A percentile compares a stretch with the other conserved stretches of the same genome.
Conservation (phyloP, 2,329 filamentous ascomycete species). For the Aureobasidium melanogenum region DNA sequence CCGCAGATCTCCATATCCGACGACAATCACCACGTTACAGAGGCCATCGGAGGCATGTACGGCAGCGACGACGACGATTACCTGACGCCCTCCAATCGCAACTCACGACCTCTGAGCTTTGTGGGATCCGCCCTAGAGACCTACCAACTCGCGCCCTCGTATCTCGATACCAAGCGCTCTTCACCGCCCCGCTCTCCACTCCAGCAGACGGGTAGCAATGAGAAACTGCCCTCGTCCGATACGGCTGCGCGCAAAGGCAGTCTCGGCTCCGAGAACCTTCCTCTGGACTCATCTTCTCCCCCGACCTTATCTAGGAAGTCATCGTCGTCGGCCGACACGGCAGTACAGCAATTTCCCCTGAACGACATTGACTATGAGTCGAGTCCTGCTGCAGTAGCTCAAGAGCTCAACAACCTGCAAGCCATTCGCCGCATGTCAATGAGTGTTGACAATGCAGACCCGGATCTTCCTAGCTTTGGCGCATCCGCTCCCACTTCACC, state of each 20-base stretch:
- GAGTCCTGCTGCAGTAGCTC: conserved; percentile 77
- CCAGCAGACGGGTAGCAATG: conserved; percentile 29
- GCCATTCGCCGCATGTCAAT: conserved; percentile 88
- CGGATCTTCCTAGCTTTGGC: conserved; percentile 67
- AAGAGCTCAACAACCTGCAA: conserved; percentile 86
- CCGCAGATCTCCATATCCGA: conserved; percentile 68
- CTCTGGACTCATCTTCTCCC: conserved; percentile 21
- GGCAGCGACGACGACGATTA: conserved; percentile 45
- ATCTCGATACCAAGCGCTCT: conserved; percentile 18
- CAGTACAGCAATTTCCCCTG: conserved; percentile 49
- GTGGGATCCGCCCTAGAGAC: conserved; percentile 49
- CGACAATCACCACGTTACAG: conserved; percentile 87
- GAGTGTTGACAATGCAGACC: conserved; percentile 66
- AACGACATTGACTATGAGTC: conserved; percentile 86
- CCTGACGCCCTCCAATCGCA: conserved; percentile 32
- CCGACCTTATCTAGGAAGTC: conserved; percentile 30
- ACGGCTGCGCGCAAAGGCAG: conserved; percentile 12
- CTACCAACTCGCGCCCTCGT: conserved; percentile 25
- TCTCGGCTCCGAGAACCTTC: conserved; percentile 11
- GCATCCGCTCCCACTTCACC: conserved; percentile 57
- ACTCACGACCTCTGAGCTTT: conserved; percentile 67
- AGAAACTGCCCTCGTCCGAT: conserved; percentile 18
- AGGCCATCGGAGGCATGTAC: conserved; percentile 86
- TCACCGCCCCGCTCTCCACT: conserved; percentile 19
- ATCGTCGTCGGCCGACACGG: conserved; percentile 27